Conservation (phyloP, 352 stramenopile species). For the Globisporangium spinosum region DNA sequence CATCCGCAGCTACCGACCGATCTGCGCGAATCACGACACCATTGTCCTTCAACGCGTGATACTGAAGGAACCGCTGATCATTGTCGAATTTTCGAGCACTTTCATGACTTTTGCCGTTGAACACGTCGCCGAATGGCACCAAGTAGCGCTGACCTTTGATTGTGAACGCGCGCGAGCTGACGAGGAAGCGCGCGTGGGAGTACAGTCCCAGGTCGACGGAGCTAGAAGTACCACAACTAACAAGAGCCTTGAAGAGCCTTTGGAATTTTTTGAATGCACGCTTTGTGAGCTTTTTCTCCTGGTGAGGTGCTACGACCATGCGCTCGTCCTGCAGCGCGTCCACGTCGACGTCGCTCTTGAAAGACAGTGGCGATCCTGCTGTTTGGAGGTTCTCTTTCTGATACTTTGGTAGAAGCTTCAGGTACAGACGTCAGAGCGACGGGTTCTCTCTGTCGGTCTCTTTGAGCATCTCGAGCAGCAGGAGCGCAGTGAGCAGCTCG, state of each 20-base stretch:
- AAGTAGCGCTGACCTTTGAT: conserved; percentile 69
- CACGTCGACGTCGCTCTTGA: conserved; percentile 21
- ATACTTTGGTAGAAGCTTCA: conserved; percentile 40
- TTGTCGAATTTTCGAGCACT: conserved; percentile 28
- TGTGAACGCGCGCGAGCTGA: conserved; percentile 79
- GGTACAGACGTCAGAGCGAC: conserved; percentile 55
- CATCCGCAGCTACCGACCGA: conserved; percentile 23
- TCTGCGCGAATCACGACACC: conserved; percentile 69
- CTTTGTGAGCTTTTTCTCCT: conserved; percentile 27
- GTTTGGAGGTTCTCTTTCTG: background rate
- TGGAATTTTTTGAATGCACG: conserved; percentile 39
- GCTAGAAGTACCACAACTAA: background rate
- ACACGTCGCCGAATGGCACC: conserved; percentile 87
- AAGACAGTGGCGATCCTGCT: conserved; percentile 41
- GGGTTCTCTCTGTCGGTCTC: background rate
- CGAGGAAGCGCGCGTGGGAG: conserved; percentile 45
- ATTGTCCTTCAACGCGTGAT: conserved; percentile 38
- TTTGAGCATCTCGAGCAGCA: conserved; percentile 53
- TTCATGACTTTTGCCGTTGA: conserved; percentile 67
- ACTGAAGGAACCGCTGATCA: conserved; percentile 55
- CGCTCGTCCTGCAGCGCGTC: conserved; percentile 45
- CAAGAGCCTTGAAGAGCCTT: conserved; percentile 34
- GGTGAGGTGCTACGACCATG: conserved; percentile 27
- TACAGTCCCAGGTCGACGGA: conserved; percentile 24
- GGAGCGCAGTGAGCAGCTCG: conserved; percentile 60